Percentiles rank a stretch among this genome's conserved stretches.
Evolutionary conservation across 2,329 filamentous ascomycete genomes (phyloP).

Genomic region (Dactylellina haptotyla): DNA sequence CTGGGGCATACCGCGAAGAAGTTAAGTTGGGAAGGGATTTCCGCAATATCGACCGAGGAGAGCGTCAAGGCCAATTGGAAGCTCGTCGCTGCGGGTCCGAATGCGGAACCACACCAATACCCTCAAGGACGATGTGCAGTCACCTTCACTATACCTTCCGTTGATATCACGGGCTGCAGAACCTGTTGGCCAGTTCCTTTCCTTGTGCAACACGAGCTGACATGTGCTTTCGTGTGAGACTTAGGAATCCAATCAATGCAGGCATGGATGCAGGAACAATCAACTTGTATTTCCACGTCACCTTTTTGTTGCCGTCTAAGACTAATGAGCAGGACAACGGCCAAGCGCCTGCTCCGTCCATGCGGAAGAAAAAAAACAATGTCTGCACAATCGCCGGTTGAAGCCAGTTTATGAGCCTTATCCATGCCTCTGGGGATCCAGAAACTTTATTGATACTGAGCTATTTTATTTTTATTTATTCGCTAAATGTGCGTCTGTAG

Average conservation of each 20-base stretch:
- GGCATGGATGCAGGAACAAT: constrained; percentile 52
- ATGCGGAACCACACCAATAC: constrained; percentile 6
- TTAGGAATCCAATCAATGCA: constrained; percentile 40
- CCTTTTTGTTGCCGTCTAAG: neutral
- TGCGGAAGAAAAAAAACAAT: constrained; percentile 4
- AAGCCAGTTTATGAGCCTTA: constrained; percentile 29
- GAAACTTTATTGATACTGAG: constrained; percentile 49
- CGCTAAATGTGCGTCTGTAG: constrained; percentile 39
- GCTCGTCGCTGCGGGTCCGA: neutral
- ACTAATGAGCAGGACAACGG: constrained; percentile 22
- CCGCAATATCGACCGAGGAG: constrained; percentile 7
- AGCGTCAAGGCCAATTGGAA: constrained; percentile 5
- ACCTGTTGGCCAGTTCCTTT: constrained; percentile 34
- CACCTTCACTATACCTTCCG: constrained; percentile 5
- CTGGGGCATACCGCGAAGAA: constrained; percentile 7
- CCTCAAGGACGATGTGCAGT: constrained; percentile 6
- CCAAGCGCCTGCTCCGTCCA: constrained; percentile 11
- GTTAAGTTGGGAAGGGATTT: constrained; percentile 4
- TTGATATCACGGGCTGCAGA: constrained; percentile 45
- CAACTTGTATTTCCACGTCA: constrained; percentile 51
- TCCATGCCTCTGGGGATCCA: constrained; percentile 31
- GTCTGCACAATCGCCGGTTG: constrained; percentile 28
- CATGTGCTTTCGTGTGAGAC: constrained; percentile 52
- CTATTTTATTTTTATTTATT: constrained; percentile 35
- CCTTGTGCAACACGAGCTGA: constrained; percentile 51